phyloP scores from a whole-genome alignment of 345 rosid species.

The Heritiera fomes region DNA sequence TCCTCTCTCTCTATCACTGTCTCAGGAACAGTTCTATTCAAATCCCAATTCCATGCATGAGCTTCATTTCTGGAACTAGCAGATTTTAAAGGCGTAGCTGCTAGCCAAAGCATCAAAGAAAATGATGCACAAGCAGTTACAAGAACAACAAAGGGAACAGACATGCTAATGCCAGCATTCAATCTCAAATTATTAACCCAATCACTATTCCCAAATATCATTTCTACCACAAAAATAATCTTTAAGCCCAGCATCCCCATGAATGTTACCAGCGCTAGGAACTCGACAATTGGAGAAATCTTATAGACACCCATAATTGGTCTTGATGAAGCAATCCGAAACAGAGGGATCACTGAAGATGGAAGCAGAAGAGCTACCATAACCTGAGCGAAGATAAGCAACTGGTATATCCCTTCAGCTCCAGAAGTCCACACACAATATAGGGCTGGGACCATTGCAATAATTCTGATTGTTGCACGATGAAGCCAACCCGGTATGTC shows the following conservation, averaged over 20 bases:
- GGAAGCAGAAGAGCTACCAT: conserved; percentile 85
- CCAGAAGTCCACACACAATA: conserved; percentile 89
- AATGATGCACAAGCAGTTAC: conserved; percentile 64
- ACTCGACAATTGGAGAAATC: conserved; percentile 75
- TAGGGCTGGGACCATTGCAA: conserved; percentile 83
- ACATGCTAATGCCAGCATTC: conserved; percentile 54
- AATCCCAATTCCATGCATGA: conserved; percentile 61
- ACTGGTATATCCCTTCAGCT: conserved; percentile 84
- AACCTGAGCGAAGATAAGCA: conserved; percentile 83
- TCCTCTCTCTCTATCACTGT: conserved; percentile 40
- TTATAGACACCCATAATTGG: conserved; percentile 82
- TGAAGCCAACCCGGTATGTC: conserved; percentile 95
- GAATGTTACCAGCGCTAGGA: conserved; percentile 55
- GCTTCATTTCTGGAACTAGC: conserved; percentile 52
- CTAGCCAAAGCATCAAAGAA: conserved; percentile 86
- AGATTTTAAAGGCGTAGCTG: conserved; percentile 85
- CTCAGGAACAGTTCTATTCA: conserved; percentile 38
- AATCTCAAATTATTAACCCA: conserved; percentile 87
- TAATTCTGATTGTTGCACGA: conserved; percentile 73
- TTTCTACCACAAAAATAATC: conserved; percentile 73
- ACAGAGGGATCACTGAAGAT: conserved; percentile 85
- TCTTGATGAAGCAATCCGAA: conserved; percentile 84
- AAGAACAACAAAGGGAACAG: conserved; percentile 54
- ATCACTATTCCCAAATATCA: conserved; percentile 90
- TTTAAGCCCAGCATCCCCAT: conserved; percentile 77